phyloP scores from a whole-genome alignment of 169 alveolate species.

The Haemoproteus tartakovskyi region DNA sequence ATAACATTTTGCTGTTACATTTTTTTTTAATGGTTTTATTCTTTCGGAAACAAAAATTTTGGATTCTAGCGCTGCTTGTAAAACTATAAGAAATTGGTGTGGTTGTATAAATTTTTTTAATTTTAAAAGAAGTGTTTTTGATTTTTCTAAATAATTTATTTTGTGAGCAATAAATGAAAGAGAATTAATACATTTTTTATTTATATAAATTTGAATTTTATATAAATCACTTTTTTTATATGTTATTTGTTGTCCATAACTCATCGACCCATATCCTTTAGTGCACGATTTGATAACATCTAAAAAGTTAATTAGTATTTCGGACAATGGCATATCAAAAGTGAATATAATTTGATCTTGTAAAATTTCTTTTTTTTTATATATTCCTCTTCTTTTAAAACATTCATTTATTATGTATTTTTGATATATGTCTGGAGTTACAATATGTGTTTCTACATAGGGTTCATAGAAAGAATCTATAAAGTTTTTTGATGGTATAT shows the following conservation, averaged over 20 bases:
- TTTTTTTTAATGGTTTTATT: slow-evolving; percentile 87
- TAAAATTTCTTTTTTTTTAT: slow-evolving; percentile 57
- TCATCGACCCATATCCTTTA: slow-evolving; percentile 87
- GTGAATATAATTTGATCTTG: slow-evolving; percentile 71
- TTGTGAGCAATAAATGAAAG: slow-evolving; percentile 82
- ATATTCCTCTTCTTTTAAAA: slow-evolving; percentile 70
- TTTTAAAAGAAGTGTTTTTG: slow-evolving; percentile 73
- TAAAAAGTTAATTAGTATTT: slow-evolving; percentile 88
- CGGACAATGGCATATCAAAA: slow-evolving; percentile 88
- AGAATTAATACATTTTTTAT: slow-evolving; percentile 88
- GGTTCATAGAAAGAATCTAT: slow-evolving; percentile 45
- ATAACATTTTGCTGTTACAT: slow-evolving; percentile 90
- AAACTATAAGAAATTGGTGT: slow-evolving; percentile 86
- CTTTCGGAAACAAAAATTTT: slow-evolving; percentile 86
- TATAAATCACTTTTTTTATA: slow-evolving; percentile 79
- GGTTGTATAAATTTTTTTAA: slow-evolving; percentile 85
- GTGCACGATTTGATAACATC: slow-evolving; percentile 88
- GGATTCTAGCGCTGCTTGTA: slow-evolving; percentile 88
- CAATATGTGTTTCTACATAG: slow-evolving; percentile 51
- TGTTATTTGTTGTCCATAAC: slow-evolving; percentile 79
- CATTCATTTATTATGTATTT: slow-evolving; percentile 48
- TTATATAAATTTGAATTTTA: slow-evolving; percentile 78
- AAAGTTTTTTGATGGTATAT: slow-evolving; percentile 36
- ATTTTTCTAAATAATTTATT: slow-evolving; percentile 75
- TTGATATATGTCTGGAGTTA: slow-evolving; percentile 46